These are phyloP conservation scores for Aspergillus olivimuriae DNA, from an alignment of 495 filamentous ascomycete species.

Conservation along the genomic window DNA sequence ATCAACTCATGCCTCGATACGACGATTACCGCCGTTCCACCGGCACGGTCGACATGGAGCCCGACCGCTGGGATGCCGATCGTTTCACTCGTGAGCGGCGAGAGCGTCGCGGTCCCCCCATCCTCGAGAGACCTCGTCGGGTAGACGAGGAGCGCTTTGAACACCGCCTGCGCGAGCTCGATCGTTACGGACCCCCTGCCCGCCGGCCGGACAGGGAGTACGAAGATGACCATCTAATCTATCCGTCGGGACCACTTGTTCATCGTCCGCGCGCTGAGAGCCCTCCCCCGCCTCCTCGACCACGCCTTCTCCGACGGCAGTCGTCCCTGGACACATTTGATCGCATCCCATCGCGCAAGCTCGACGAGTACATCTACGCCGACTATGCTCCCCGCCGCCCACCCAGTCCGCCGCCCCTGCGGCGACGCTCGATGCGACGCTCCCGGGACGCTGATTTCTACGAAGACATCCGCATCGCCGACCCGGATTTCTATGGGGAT, in stretches of 20 bases:
- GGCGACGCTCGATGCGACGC: slow-evolving; percentile 32
- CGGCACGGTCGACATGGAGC: slow-evolving; percentile 25
- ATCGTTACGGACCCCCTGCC: slow-evolving; percentile 49
- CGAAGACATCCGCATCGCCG: slow-evolving; percentile 62
- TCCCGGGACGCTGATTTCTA: slow-evolving; percentile 47
- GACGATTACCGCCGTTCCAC: slow-evolving; percentile 40
- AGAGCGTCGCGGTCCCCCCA: slow-evolving; percentile 39
- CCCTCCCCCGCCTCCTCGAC: slow-evolving; percentile 44
- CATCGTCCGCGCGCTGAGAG: slow-evolving; percentile 33
- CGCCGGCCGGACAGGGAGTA: slow-evolving; percentile 42
- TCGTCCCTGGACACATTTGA: slow-evolving; percentile 70
- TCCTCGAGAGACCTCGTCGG: slow-evolving; percentile 36
- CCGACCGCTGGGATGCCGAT: slow-evolving; percentile 37
- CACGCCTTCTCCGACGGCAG: slow-evolving; percentile 57
- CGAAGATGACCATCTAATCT: slow-evolving; percentile 45
- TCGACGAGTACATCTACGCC: slow-evolving; percentile 45
- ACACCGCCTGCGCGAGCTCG: slow-evolving; percentile 46
- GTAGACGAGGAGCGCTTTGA: slow-evolving; percentile 48
- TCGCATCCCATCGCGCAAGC: slow-evolving; percentile 51
- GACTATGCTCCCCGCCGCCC: slow-evolving; percentile 31
- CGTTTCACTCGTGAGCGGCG: slow-evolving; percentile 43
- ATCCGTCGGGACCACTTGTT: slow-evolving; percentile 33
- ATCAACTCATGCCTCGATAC: slow-evolving; percentile 39
- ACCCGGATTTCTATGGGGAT: slow-evolving; percentile 61
- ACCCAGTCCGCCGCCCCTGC: slow-evolving; percentile 29